Percentiles rank a stretch among this genome's conserved stretches.
Evolutionary conservation across 352 stramenopile genomes (phyloP).

Genomic region (Nothophytophthora sp.): DNA sequence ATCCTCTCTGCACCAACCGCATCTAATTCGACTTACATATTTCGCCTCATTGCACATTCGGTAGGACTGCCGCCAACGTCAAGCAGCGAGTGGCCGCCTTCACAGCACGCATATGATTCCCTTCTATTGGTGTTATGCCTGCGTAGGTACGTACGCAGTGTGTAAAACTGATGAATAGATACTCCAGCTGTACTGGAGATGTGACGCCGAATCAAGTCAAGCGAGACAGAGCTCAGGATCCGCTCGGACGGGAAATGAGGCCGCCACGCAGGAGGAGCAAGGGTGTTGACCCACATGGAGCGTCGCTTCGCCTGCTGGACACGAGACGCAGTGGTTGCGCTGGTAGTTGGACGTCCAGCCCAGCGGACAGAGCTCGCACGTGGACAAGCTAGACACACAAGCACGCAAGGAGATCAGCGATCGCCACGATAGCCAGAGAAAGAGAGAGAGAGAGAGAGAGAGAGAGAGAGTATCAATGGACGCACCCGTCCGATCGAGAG

Average conservation of each 20-base stretch:
- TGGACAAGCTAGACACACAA: conserved; percentile 26
- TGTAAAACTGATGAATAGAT: conserved; percentile 18
- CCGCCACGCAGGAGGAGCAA: conserved; percentile 43
- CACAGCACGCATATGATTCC: conserved; percentile 28
- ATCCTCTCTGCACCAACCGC: background rate
- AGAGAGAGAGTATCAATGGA: background rate
- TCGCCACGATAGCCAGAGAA: background rate
- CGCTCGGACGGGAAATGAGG: conserved; percentile 26
- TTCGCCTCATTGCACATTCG: background rate
- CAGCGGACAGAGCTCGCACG: conserved; percentile 42
- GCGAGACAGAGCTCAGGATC: conserved; percentile 18
- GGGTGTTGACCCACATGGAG: conserved; percentile 39
- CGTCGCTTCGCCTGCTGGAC: conserved; percentile 41
- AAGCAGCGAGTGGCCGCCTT: conserved; percentile 37
- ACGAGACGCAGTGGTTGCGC: conserved; percentile 55
- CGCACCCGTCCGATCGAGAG: conserved; percentile 40
- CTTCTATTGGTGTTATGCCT: background rate
- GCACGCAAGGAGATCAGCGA: conserved; percentile 5
- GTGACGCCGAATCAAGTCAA: conserved; percentile 15
- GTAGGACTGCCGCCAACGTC: conserved; percentile 26
- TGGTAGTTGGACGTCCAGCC: conserved; percentile 54
- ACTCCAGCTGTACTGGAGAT: conserved; percentile 6
- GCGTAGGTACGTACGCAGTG: background rate
- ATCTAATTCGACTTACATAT: conserved; percentile 3
- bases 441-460: background rate